Evolutionary conservation across 164 flowering plant species (phyloP), one percentile per base, ranked within the genome.

Genomic region (Cinnamomum micranthum): DNA sequence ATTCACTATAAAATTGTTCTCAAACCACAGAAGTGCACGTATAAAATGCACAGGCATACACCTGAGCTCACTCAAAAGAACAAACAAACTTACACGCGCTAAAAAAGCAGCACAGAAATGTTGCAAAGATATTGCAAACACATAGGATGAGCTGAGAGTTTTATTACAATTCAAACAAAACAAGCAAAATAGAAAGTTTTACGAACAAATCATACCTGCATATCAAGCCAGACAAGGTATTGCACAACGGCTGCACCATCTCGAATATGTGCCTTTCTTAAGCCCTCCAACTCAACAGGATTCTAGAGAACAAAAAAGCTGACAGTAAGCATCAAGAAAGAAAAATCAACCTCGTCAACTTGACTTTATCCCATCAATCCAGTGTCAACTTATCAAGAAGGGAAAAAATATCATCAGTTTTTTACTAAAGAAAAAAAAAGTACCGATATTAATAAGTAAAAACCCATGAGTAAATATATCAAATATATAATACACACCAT

Each of bases 181-280:
- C n/a, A 55, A 20, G 15, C 55, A 69, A 47, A 41, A 41, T 6
- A 11, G 31, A 59, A 65, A 23, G 19, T 22, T 65, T 25, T 13
- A 60, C 23, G 19, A 55, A 50, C 24, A 31, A 2, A 69, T 2
- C 63, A 24, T 79, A 93, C 99, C 95, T 93, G 90, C 80, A 83
- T 84, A 82, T 95, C 99, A 78, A 93, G 87, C 98, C 99, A 95
- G 67, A 78, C 89, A 83, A 93, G 89, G 84, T 85, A 95, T 75
- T 95, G 97, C 79, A 95, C 99, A 76, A 95, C 94, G 75, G 99
- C 97, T 72, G 97, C 98, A 73, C 99, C 99, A 86, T 95, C 99
- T 62, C 98, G 91, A 62, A 95, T 75, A 68, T 95, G 99, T 24
- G 93, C 90, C 33, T 90, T 90, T 77, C 86, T 94, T 75, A 92